A percentile compares a stretch with the other conserved stretches of the same genome.
phyloP scores from a whole-genome alignment of 2,329 filamentous ascomycete genomes.

The Colletotrichum tanaceti region DNA sequence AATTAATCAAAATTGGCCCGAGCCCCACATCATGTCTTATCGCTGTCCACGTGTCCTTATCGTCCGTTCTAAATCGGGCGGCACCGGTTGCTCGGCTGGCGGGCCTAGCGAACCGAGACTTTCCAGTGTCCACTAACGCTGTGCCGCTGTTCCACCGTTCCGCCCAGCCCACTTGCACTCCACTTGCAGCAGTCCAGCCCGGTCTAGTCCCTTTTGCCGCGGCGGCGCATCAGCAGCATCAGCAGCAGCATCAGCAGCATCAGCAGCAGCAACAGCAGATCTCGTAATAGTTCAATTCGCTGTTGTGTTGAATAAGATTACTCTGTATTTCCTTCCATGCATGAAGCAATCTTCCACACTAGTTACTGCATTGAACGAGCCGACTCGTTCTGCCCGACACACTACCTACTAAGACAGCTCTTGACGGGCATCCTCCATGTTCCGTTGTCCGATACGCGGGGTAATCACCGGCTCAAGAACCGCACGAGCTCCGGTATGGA shows the following conservation, averaged over 20 bases:
- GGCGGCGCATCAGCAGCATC: no score
- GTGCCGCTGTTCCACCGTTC: slow-evolving; percentile 20
- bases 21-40: slow-evolving; percentile 23
- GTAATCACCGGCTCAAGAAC: no score
- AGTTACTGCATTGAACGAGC: no score
- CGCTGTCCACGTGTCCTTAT: slow-evolving; percentile 40
- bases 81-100: slow-evolving; percentile 25
- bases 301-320: no score
- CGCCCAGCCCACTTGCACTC: not conserved
- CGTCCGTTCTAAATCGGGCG: slow-evolving; percentile 18
- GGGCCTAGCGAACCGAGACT: slow-evolving; percentile 29
- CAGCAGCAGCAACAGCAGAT: no score
- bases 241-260: no score
- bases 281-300: no score
- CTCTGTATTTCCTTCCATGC: not conserved
- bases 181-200: not conserved
- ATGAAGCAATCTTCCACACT: not conserved
- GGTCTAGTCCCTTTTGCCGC: not conserved
- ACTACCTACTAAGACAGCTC: no score
- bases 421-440: not conserved
- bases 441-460: not conserved
- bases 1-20: slow-evolving; percentile 17
- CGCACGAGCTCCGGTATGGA: not conserved
- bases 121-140: slow-evolving; percentile 7
- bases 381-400: no score